Conservation (phyloP, 1,284 basidiomycete species). For the Ustilago trichophora region DNA sequence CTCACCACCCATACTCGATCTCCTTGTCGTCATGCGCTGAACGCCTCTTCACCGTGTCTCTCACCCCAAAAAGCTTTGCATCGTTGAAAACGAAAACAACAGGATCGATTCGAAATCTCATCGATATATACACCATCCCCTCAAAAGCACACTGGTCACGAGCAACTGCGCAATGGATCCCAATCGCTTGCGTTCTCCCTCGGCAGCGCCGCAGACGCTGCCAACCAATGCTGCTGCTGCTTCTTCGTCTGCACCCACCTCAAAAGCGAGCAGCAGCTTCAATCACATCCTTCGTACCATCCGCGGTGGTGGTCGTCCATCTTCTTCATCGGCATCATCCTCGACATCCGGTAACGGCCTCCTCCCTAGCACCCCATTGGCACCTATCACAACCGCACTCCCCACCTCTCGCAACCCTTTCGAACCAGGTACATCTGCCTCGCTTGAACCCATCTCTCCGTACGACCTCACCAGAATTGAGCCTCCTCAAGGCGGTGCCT, state of each 20-base stretch:
- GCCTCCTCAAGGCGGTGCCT: constrained; percentile 27
- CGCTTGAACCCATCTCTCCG: constrained; percentile 36
- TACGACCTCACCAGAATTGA: constrained; percentile 29
- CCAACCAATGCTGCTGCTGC: constrained; percentile 7
- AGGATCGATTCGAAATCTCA: too few species aligned
- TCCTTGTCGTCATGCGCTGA: too few species aligned
- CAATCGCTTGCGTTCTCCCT: constrained; percentile 29
- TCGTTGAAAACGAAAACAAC: too few species aligned
- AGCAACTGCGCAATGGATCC: constrained; percentile 24
- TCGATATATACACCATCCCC: too few species aligned
- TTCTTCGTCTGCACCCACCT: constrained; percentile 12
- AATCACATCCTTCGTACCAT: constrained; percentile 43
- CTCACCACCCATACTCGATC: too few species aligned
- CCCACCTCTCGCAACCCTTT: constrained; percentile 20
- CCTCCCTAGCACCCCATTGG: constrained; percentile 21
- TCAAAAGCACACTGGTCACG: too few species aligned
- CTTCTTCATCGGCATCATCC: constrained; percentile 21
- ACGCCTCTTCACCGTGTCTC: too few species aligned
- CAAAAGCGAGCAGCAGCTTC: constrained; percentile 35
- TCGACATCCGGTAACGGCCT: constrained; percentile 18
- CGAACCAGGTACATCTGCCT: constrained; percentile 14
- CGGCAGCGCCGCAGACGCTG: constrained; percentile 12
- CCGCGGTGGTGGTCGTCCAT: constrained; percentile 18
- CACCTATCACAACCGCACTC: constrained; percentile 41
- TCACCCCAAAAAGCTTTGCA: too few species aligned